These are phyloP conservation scores for Bremia lactucae DNA, from an alignment of 352 stramenopile genomes.

Conservation along the genomic window DNA sequence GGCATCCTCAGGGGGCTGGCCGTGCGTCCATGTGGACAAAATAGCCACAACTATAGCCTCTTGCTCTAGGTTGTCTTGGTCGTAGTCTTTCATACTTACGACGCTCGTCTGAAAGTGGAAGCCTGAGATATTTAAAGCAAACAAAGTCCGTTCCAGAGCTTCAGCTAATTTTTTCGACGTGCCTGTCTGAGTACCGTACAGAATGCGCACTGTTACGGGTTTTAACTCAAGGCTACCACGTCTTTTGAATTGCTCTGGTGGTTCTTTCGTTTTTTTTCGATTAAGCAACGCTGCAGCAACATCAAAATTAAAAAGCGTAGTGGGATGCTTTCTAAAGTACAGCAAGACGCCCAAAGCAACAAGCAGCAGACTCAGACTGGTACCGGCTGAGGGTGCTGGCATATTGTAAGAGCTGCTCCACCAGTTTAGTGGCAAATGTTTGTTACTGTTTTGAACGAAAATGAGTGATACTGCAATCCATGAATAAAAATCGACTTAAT, in stretches of 20 bases:
- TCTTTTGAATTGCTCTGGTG: slow-evolving; percentile 4
- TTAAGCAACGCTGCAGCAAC: slow-evolving; percentile 6
- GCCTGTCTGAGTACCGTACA: slow-evolving; percentile 82
- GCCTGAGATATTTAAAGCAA: slow-evolving; percentile 65
- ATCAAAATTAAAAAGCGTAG: slow-evolving; percentile 8
- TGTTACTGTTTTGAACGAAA: no score
- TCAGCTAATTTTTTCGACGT: slow-evolving; percentile 71
- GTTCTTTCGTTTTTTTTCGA: slow-evolving; percentile 12
- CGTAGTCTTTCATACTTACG: slow-evolving; percentile 84
- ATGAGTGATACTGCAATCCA: no score
- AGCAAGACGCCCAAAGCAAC: slow-evolving; percentile 39
- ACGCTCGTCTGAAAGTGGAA: slow-evolving; percentile 79
- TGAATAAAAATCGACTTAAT: slow-evolving; percentile 3
- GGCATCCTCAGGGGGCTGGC: slow-evolving; percentile 61
- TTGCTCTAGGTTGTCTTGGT: slow-evolving; percentile 85
- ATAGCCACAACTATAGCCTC: slow-evolving; percentile 76
- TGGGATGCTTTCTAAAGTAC: slow-evolving; percentile 15
- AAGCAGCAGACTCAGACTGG: slow-evolving; percentile 38
- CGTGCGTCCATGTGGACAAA: slow-evolving; percentile 80
- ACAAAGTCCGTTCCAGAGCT: slow-evolving; percentile 63
- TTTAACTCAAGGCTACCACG: slow-evolving; percentile 16
- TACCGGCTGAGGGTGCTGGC: slow-evolving; percentile 22
- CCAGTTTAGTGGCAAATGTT: slow-evolving; percentile 16
- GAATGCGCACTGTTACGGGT: slow-evolving; percentile 55
- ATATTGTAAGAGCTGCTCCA: slow-evolving; percentile 18